A percentile compares a stretch with the other conserved stretches of the same genome.
Conservation (phyloP, 495 filamentous ascomycete species). For the Pyrenopolyporus hunteri region DNA sequence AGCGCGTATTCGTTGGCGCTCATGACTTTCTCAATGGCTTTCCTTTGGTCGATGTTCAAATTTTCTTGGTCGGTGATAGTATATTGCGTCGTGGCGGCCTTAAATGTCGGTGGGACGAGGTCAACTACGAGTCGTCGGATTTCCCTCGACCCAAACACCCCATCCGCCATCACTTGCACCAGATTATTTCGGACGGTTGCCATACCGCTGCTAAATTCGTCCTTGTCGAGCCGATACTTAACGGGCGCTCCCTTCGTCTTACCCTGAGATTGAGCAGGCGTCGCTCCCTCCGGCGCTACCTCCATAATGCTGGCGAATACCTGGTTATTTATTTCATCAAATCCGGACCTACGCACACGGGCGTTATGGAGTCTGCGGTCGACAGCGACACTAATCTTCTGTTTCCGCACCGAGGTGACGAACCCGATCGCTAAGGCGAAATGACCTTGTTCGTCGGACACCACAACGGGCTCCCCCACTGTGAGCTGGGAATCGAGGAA, state of each 20-base stretch:
- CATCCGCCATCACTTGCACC: conserved; percentile 85
- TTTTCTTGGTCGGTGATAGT: conserved; percentile 58
- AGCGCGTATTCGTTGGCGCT: conserved; percentile 92
- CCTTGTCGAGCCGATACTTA: conserved; percentile 89
- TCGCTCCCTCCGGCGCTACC: conserved; percentile 62
- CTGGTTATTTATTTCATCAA: conserved; percentile 78
- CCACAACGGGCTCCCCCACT: conserved; percentile 87
- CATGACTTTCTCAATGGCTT: conserved; percentile 92
- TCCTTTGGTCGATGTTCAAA: conserved; percentile 85
- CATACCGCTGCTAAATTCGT: conserved; percentile 98
- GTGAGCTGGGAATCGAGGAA: conserved; percentile 92
- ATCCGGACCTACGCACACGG: conserved; percentile 72
- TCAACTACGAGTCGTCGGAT: conserved; percentile 81
- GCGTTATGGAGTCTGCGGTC: conserved; percentile 88
- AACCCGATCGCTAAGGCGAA: conserved; percentile 93
- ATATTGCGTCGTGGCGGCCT: conserved; percentile 64
- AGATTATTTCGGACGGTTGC: conserved; percentile 92
- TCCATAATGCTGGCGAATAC: conserved; percentile 92
- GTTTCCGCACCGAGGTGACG: conserved; percentile 74
- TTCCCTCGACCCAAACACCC: conserved; percentile 69
- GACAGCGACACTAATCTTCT: conserved; percentile 81
- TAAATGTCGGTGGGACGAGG: conserved; percentile 73
- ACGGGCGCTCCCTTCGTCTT: conserved; percentile 60
- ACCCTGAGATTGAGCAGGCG: conserved; percentile 54
- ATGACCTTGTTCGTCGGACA: conserved; percentile 95